Conservation (phyloP, 768 basidiomycete genomes). For the Podaxis carcinomalis region DNA sequence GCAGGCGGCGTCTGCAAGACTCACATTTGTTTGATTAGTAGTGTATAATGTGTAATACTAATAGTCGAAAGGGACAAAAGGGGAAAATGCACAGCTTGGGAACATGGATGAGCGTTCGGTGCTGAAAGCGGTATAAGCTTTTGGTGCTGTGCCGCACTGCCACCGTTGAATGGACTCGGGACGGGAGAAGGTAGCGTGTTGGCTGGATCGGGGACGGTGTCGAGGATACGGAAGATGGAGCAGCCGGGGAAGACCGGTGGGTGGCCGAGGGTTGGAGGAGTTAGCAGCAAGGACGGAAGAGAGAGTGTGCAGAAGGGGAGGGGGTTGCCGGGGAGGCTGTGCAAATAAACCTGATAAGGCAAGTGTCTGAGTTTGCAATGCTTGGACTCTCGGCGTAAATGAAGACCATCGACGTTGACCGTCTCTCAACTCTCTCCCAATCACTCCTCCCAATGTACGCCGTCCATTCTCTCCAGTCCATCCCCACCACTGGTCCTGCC, state of each 20-base stretch:
- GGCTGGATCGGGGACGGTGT: neutral
- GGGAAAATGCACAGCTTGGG: slow-evolving; percentile 28
- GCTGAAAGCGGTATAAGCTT: slow-evolving; percentile 27
- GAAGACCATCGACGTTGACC: neutral
- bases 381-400: slow-evolving; percentile 8
- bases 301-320: neutral
- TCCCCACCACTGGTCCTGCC: slow-evolving; percentile 38
- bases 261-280: neutral
- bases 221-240: neutral
- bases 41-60: slow-evolving; percentile 16
- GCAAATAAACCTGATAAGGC: slow-evolving; percentile 3
- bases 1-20: slow-evolving; percentile 72
- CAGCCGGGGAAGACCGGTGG: neutral
- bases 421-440: slow-evolving; percentile 15
- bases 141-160: slow-evolving; percentile 38
- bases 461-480: slow-evolving; percentile 37
- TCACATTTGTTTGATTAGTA: slow-evolving; percentile 55
- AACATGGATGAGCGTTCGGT: slow-evolving; percentile 16
- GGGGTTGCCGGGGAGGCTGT: slow-evolving; percentile 9
- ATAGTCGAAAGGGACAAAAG: slow-evolving; percentile 11
- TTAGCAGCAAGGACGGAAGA: neutral
- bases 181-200: neutral
- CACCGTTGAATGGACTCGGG: slow-evolving; percentile 17
- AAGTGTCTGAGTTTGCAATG: slow-evolving; percentile 12
- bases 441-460: slow-evolving; percentile 24